Percentiles rank a stretch among this genome's conserved stretches.
phyloP scores from a whole-genome alignment of 2,329 filamentous ascomycete species.

The Aspergillus eucalypticola region DNA sequence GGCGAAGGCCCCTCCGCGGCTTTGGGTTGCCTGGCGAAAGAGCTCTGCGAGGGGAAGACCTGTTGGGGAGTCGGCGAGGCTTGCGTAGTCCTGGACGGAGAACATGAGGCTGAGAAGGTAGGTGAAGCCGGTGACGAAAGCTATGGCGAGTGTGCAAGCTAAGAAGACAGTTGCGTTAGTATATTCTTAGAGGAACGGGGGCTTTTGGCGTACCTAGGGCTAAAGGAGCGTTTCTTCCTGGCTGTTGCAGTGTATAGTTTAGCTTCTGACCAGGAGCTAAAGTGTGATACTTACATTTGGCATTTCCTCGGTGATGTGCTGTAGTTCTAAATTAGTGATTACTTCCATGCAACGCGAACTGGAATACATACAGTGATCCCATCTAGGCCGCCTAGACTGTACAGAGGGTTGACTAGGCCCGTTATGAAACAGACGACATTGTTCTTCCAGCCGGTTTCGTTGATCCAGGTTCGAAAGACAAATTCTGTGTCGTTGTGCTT shows the following conservation, averaged over 20 bases:
- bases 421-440: slow-evolving; percentile 54
- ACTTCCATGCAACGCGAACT: not conserved
- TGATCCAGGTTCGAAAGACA: slow-evolving; percentile 55
- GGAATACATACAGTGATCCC: slow-evolving; percentile 39
- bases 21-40: slow-evolving; percentile 59
- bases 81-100: slow-evolving; percentile 51
- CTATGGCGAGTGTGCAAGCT: slow-evolving; percentile 52
- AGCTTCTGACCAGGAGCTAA: not conserved
- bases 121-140: slow-evolving; percentile 52
- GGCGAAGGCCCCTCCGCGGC: slow-evolving; percentile 52
- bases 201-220: slow-evolving; percentile 25
- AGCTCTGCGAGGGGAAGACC: slow-evolving; percentile 67
- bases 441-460: slow-evolving; percentile 55
- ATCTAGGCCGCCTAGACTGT: slow-evolving; percentile 51
- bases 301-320: slow-evolving; percentile 56
- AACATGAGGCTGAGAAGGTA: slow-evolving; percentile 57
- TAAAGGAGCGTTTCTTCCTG: slow-evolving; percentile 34
- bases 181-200: not conserved
- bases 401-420: slow-evolving; percentile 52
- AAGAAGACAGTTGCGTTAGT: slow-evolving; percentile 14
- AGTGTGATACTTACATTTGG: slow-evolving; percentile 44
- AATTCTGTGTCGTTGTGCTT: slow-evolving; percentile 50
- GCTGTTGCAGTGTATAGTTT: slow-evolving; percentile 18
- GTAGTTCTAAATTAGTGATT: not conserved
- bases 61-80: slow-evolving; percentile 38